These are phyloP conservation scores for Amanita thiersii DNA, from an alignment of 768 basidiomycete genomes.

Conservation along the genomic window DNA sequence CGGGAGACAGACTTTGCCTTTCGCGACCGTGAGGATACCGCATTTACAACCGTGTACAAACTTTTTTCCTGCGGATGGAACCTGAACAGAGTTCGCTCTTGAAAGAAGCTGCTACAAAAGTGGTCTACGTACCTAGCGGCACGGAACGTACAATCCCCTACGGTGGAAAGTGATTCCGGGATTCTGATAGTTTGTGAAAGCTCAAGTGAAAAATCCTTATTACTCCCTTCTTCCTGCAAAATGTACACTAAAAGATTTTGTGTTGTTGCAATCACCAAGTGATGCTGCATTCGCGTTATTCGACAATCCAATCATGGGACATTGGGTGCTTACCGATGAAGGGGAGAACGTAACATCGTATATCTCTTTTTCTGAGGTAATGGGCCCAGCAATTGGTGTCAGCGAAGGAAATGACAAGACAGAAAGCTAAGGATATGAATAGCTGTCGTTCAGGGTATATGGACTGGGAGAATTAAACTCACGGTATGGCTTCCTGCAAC, in stretches of 20 bases:
- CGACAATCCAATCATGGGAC: constrained; percentile 5
- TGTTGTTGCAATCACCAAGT: constrained; percentile 67
- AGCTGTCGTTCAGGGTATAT: constrained; percentile 1
- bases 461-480: constrained; percentile 16
- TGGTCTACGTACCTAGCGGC: constrained; percentile 39
- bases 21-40: constrained; percentile 48
- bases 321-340: constrained; percentile 37
- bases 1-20: constrained; percentile 46
- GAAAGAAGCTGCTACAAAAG: neutral
- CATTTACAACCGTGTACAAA: constrained; percentile 70
- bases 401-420: constrained; percentile 62
- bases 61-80: constrained; percentile 45
- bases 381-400: constrained; percentile 33
- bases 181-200: constrained; percentile 1
- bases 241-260: constrained; percentile 56
- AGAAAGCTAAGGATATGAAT: constrained; percentile 35
- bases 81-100: constrained; percentile 23
- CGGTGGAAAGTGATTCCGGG: constrained; percentile 30
- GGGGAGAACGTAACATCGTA: constrained; percentile 80
- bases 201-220: constrained; percentile 10
- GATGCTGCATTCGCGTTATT: neutral
- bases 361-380: constrained; percentile 69
- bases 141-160: constrained; percentile 50
- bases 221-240: constrained; percentile 30
- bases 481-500: constrained; percentile 72